Evolutionary conservation across 1,139 yeast species (phyloP), one percentile per base, ranked within the genome.

Genomic region (Zygosaccharomyces sapae): DNA sequence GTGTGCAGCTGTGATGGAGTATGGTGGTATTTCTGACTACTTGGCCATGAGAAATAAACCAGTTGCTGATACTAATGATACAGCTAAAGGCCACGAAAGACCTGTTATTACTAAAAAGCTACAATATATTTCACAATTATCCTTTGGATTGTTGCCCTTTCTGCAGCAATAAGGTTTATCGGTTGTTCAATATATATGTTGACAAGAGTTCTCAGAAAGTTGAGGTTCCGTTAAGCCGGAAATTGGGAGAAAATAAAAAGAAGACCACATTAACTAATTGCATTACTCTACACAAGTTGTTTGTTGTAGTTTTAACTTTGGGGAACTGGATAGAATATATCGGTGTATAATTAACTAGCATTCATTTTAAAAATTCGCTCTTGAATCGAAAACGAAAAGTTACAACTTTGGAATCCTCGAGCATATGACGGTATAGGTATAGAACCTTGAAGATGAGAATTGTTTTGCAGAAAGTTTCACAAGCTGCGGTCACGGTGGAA

Each of bases 401-500:
- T 22, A 31, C 34, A 31, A 12, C 34, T 13, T 31, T 31, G 10
- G 18, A n/a, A 31, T 13, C 9, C 13, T 31, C 18, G 34, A 31
- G 18, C 34, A 13, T 31, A 31, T 22, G 25, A 22, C 25, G 9
- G 25, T 22, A 22, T 22, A 22, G 25, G 25, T 22, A 22, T 7
- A 7, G 25, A 22, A 22, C 25, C 25, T 22, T 22, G 25, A 22
- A 22, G 9, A 90, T 90, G 98, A 82, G 82, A 65, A 86, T 90
- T 2, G 96, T 90, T 2, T 78, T 90, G 33, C 98, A 90, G 61
- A 80, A 86, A 59, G 97, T 89, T 16, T 86, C 84, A 55, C 75
- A 76, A 45, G 97, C 97, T 0, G 83, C 95, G 0, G 97, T 90
- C 1, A 77, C 86, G 0, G 97, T 92, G 0, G 87, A 88, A 48